Conservation (phyloP, 176 grass and related monocot genomes). For the bread wheat (Triticum aestivum) region DNA sequence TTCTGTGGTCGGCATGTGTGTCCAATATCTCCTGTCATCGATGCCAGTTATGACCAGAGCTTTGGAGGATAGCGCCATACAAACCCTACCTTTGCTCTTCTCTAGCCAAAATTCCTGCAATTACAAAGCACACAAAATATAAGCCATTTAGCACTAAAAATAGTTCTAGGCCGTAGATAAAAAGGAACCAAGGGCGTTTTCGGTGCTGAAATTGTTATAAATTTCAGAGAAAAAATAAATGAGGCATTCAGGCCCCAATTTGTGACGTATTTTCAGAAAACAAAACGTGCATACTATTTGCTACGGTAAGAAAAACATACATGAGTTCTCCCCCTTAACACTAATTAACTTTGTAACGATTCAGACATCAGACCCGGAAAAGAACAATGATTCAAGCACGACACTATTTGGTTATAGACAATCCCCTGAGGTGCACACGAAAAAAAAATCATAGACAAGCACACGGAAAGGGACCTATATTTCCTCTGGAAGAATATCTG, state of each 20-base stretch:
- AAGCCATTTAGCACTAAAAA: neutral
- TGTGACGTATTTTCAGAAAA: neutral
- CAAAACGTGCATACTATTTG: neutral
- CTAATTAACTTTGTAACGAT: neutral
- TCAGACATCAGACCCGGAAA: neutral
- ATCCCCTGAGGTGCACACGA: too few relatives aligned
- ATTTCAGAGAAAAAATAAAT: neutral
- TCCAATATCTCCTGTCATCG: slow-evolving; percentile 87
- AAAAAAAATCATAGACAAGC: neutral
- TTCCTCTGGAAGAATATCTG: neutral
- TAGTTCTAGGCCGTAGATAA: neutral
- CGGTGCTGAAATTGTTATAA: neutral
- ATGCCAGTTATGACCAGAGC: slow-evolving; percentile 78
- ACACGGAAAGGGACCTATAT: neutral
- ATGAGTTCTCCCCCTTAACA: neutral
- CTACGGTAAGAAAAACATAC: neutral
- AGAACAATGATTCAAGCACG: neutral
- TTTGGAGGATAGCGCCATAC: slow-evolving; percentile 83
- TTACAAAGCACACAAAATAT: slow-evolving; percentile 7
- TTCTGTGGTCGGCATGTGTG: slow-evolving; percentile 73
- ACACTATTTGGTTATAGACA: neutral
- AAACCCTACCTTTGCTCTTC: slow-evolving; percentile 69
- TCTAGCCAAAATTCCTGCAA: slow-evolving; percentile 89
- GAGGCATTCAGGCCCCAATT: neutral
- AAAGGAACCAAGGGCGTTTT: neutral